Conservation (phyloP, 78 protist species). For the Chrysochromulina tobinii region DNA sequence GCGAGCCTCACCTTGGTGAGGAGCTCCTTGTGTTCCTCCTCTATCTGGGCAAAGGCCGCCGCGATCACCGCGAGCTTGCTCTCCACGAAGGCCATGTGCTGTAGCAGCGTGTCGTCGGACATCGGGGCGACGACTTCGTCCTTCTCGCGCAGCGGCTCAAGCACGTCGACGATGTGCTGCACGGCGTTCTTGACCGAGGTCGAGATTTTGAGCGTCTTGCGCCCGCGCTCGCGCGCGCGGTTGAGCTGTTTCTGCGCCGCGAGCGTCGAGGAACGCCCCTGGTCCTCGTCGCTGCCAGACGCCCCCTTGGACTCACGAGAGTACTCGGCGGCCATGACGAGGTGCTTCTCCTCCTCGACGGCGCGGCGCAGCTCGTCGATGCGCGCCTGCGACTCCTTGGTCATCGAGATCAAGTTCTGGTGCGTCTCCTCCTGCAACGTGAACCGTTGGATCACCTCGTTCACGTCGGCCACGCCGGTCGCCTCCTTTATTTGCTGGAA, state of each 20-base stretch:
- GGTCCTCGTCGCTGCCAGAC: no score
- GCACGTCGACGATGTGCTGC: background rate
- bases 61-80: background rate
- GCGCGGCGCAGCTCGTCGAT: conserved; percentile 35
- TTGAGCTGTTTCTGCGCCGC: no score
- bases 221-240: background rate
- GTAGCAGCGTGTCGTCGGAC: background rate
- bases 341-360: background rate
- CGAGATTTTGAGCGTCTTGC: background rate
- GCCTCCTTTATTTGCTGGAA: conserved; percentile 72
- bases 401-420: background rate
- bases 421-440: conserved; percentile 61
- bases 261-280: no score
- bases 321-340: no score
- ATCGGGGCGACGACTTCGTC: background rate
- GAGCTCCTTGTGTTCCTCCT: no score
- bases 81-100: background rate
- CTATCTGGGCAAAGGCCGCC: no score
- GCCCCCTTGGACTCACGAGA: no score
- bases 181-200: background rate
- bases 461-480: conserved; percentile 67
- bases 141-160: background rate
- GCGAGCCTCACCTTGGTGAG: no score
- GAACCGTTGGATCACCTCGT: conserved; percentile 67
- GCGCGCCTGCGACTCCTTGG: background rate